Base-by-base conservation (phyloP, 768 basidiomycete species). In the Jaapia argillacea region DNA sequence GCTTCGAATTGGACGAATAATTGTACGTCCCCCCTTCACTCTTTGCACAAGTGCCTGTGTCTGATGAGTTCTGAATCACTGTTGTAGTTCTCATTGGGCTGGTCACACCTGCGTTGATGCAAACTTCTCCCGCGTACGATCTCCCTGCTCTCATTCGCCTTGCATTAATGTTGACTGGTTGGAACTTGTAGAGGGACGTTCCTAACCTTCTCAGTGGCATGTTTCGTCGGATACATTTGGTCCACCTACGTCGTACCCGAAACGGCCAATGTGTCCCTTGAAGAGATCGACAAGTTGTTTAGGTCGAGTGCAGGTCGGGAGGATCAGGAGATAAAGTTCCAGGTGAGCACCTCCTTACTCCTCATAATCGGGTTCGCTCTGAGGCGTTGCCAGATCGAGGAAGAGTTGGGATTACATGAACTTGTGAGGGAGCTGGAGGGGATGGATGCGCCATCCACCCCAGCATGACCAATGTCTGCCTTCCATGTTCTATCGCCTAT, bases 1-100 rank as follows among this genome's bases (percentile, higher is more conserved):
- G 82, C 85, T 2, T 85, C 82, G n/a, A 86, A 85, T 50, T 90
- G 87, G 87, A 52, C 75, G 21, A 89, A 89, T 54, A 90, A 90
- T 46, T 90, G 63, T 64, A 42, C 31, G 62, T 51, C 5, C 25
- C 10, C 18, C 7, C 10, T 33, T 25, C 6, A 10, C 4, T 45
- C 4, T 5, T n/a, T n/a, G 5, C n/a, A n/a, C n/a, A n/a, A n/a
- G n/a, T n/a, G n/a, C n/a, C 28, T 33, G 28, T 16, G 10, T 33
- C 28, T 23, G 28, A 25, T 12, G 43, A 28, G 21, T 4, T 16
- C n/a, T 22, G 14, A 18, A 41, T 10, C n/a, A 25, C 20, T 4
- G 20, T 7, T 16, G 16, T 41, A 88, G 86, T 89, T 54, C 58
- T 87, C 41, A 79, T 89, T 43, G 87, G 87, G 0, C 66, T 89